These are phyloP conservation scores for Dryadomyces quercus-mongolicae DNA, from an alignment of 2,329 filamentous ascomycete genomes.

Conservation along the genomic window DNA sequence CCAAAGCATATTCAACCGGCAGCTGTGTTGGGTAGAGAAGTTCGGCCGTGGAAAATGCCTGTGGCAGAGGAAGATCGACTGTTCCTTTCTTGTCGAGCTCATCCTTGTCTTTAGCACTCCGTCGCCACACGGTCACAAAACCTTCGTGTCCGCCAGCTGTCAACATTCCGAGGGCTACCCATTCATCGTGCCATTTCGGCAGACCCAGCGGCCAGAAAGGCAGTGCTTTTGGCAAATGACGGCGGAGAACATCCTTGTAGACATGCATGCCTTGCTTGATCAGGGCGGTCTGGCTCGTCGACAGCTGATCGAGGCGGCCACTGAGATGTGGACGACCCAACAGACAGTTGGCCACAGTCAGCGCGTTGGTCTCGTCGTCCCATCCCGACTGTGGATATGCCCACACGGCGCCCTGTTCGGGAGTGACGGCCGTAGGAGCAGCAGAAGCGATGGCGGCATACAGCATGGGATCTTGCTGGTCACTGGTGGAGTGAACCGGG, in stretches of 20 bases:
- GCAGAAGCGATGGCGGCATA: conserved; percentile 21
- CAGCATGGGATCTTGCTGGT: conserved; percentile 20
- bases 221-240: conserved; percentile 11
- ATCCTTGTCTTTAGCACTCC: not conserved
- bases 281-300: conserved; percentile 13
- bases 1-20: not conserved
- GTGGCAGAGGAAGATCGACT: not conserved
- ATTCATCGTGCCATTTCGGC: conserved; percentile 20
- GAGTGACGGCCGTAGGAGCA: conserved; percentile 20
- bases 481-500: conserved; percentile 22
- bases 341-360: conserved; percentile 22
- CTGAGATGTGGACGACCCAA: conserved; percentile 21
- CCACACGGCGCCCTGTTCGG: conserved; percentile 23
- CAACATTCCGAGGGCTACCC: conserved; percentile 18
- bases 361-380: conserved; percentile 21
- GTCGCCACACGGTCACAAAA: not conserved
- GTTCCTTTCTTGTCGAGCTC: not conserved
- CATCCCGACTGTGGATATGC: conserved; percentile 22
- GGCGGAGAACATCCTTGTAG: conserved; percentile 15
- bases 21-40: not conserved
- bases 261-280: conserved; percentile 19
- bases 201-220: conserved; percentile 22
- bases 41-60: not conserved
- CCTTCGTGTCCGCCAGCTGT: not conserved
- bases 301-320: conserved; percentile 17